Evolutionary conservation across 2,329 filamentous ascomycete genomes (phyloP), one percentile per base, ranked within the genome.

Genomic region (Xylariaceae sp.): DNA sequence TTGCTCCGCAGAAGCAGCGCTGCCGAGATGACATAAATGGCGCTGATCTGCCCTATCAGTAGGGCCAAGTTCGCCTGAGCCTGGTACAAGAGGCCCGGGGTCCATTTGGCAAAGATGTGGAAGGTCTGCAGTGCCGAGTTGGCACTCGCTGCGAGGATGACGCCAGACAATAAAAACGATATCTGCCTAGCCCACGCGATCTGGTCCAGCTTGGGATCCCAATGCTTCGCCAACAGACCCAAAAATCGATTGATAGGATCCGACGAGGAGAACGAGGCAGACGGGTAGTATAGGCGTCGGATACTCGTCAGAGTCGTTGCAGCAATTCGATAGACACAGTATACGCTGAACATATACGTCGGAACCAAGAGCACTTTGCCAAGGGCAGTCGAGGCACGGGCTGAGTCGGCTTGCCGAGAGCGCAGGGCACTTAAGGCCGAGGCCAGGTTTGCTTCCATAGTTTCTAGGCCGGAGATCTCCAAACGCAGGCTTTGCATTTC

Each of bases 161-260:
- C 76, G 13, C 86, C 87, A 6, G 81, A 86, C 4, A 94, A 70
- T 15, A 87, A 64, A 58, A 94, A 93, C 38, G 82, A 87, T 44
- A 93, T 89, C 52, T 87, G 83, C 19, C 85, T 80, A 15, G 83
- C 80, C 85, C 86, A 93, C 8, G 84, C 83, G 9, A 77, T 72
- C 50, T 87, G 83, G 59, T 94, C 83, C 17, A 94, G 72, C 39
- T 80, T 76, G 3, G 84, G 83, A 52, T 93, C 84, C 75, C 84
- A 89, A 60, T 93, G 84, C 36, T 82, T 80, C 4, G 84, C 85
- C 13, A 94, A 62, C 10, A 93, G 68, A 5, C 84, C 83, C 7
- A 94, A 73, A 40, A 90, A 71, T 43, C 86, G 83, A 61, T 83
- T 93, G 54, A 94, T 83, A 1, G 87, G 87, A 53, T 94, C 88